Conservation (phyloP, 352 stramenopile genomes). For the Phytopythium sindhum region DNA sequence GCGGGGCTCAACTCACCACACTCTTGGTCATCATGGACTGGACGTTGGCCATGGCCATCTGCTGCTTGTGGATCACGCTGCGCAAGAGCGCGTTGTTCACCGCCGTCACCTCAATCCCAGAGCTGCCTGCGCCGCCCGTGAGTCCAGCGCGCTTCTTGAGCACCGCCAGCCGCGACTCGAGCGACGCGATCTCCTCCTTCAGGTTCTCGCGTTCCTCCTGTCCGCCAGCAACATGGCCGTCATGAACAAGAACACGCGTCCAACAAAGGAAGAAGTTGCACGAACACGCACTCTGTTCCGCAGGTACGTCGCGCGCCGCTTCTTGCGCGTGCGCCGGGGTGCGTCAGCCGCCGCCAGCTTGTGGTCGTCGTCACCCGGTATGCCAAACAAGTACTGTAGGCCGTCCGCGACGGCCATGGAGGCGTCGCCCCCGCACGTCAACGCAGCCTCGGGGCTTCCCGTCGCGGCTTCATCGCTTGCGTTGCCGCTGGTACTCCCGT, state of each 20-base stretch:
- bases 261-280: neutral
- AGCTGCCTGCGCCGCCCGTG: neutral
- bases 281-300: neutral
- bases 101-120: neutral
- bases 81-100: neutral
- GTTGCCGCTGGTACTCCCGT: neutral
- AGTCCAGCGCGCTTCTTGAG: constrained; percentile 14
- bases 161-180: constrained; percentile 37
- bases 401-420: neutral
- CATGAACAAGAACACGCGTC: neutral
- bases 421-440: neutral
- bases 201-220: constrained; percentile 25
- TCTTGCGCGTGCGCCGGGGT: neutral
- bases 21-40: constrained; percentile 7
- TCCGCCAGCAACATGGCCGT: neutral
- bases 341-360: neutral
- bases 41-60: constrained; percentile 1
- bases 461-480: neutral
- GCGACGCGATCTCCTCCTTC: constrained; percentile 19
- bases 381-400: neutral
- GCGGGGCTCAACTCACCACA: neutral
- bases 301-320: constrained; percentile 4
- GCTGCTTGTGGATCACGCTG: constrained; percentile 1
- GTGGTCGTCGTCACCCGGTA: neutral
- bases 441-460: neutral